phyloP scores from a whole-genome alignment of 129 eudicot genomes.

The Daucus carota region DH1_v3.0 NC_030386.2:22733501-22734000 shows the following conservation, averaged over 20 bases:
- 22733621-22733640: background rate
- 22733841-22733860: slow-evolving; percentile 89
- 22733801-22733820: slow-evolving; percentile 90
- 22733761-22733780: slow-evolving; percentile 11
- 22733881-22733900: slow-evolving; percentile 90
- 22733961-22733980: background rate
- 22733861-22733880: slow-evolving; percentile 89
- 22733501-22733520: background rate
- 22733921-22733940: background rate
- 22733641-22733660: background rate
- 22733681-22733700: background rate
- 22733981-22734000: background rate
- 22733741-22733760: background rate
- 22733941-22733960: background rate
- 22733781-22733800: slow-evolving; percentile 92
- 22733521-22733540: no score
- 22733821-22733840: slow-evolving; percentile 73
- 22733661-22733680: background rate
- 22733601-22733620: background rate
- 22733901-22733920: slow-evolving; percentile 1
- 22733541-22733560: no score
- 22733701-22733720: background rate
- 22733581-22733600: background rate
- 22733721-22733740: background rate
- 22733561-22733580: no score